These are phyloP conservation scores for Macrolepiota dolichaula DNA, from an alignment of 768 basidiomycete species.

Conservation along the genomic window DNA sequence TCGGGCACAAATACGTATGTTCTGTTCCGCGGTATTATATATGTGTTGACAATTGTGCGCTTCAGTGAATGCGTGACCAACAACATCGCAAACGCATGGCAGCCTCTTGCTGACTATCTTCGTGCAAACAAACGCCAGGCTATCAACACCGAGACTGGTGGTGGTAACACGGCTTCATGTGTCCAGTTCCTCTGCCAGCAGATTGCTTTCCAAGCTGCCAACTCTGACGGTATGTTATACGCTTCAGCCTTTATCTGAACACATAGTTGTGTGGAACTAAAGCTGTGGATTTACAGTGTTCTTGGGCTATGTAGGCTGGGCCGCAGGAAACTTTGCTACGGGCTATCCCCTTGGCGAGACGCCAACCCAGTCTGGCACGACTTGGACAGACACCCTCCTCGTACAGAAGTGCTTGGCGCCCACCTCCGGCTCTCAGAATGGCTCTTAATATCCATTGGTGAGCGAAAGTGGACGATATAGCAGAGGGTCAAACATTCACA, in stretches of 20 bases:
- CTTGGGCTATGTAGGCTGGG: slow-evolving; percentile 56
- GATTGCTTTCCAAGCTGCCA: slow-evolving; percentile 40
- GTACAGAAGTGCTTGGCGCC: slow-evolving; percentile 33
- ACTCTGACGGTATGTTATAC: slow-evolving; percentile 40
- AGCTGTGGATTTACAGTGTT: slow-evolving; percentile 27
- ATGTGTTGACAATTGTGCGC: background rate
- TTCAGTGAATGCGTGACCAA: slow-evolving; percentile 47
- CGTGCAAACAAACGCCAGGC: slow-evolving; percentile 48
- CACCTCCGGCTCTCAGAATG: slow-evolving; percentile 23
- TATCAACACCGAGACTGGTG: slow-evolving; percentile 60
- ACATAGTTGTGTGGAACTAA: background rate
- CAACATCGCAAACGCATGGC: slow-evolving; percentile 46
- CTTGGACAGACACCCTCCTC: slow-evolving; percentile 40
- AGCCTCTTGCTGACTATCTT: slow-evolving; percentile 46
- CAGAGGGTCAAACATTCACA: background rate
- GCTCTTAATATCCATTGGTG: slow-evolving; percentile 10
- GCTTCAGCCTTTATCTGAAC: background rate
- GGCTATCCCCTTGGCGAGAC: slow-evolving; percentile 32
- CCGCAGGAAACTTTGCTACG: slow-evolving; percentile 51
- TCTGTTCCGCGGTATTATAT: background rate
- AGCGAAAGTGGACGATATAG: background rate
- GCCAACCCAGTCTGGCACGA: slow-evolving; percentile 25
- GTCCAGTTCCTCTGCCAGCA: slow-evolving; percentile 41
- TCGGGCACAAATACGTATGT: slow-evolving; percentile 27
- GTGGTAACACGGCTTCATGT: slow-evolving; percentile 49